A percentile compares a stretch with the other conserved stretches of the same genome.
These are phyloP conservation scores for Fusarium luffae DNA, from an alignment of 2,329 filamentous ascomycete species.

Conservation along the genomic window DNA sequence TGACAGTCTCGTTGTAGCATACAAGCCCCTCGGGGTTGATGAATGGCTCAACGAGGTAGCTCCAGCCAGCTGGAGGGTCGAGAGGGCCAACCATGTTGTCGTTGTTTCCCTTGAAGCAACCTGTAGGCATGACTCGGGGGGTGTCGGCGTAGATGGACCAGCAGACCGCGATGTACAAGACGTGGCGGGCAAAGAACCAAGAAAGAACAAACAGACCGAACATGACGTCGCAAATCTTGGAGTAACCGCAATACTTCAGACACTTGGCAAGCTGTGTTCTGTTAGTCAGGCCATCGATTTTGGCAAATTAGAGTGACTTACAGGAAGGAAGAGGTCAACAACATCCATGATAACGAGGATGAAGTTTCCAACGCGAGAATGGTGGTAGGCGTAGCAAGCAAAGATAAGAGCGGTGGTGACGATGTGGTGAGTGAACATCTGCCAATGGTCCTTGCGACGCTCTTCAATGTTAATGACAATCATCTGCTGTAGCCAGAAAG, in stretches of 20 bases:
- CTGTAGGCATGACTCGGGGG: conserved; percentile 56
- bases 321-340: conserved; percentile 87
- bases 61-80: conserved; percentile 60
- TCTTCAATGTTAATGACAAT: conserved; percentile 95
- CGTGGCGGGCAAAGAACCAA: conserved; percentile 87
- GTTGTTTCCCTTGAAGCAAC: conserved; percentile 75
- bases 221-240: conserved; percentile 79
- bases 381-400: conserved; percentile 85
- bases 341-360: conserved; percentile 94
- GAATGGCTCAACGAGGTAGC: conserved; percentile 80
- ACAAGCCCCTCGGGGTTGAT: conserved; percentile 76
- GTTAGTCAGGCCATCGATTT: conserved; percentile 69
- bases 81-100: conserved; percentile 66
- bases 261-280: conserved; percentile 87
- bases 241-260: conserved; percentile 87
- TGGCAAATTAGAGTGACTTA: conserved; percentile 80
- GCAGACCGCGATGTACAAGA: conserved; percentile 81
- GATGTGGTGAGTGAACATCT: conserved; percentile 96
- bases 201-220: conserved; percentile 88
- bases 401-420: conserved; percentile 86
- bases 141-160: conserved; percentile 67
- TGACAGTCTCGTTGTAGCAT: conserved; percentile 81
- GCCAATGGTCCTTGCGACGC: conserved; percentile 91
- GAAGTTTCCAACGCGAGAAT: conserved; percentile 87
- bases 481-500: conserved; percentile 95